Percentiles rank a stretch among this genome's conserved stretches.
phyloP scores from a whole-genome alignment of 2,329 filamentous ascomycete species.

The Aspergillus proliferans region DNA sequence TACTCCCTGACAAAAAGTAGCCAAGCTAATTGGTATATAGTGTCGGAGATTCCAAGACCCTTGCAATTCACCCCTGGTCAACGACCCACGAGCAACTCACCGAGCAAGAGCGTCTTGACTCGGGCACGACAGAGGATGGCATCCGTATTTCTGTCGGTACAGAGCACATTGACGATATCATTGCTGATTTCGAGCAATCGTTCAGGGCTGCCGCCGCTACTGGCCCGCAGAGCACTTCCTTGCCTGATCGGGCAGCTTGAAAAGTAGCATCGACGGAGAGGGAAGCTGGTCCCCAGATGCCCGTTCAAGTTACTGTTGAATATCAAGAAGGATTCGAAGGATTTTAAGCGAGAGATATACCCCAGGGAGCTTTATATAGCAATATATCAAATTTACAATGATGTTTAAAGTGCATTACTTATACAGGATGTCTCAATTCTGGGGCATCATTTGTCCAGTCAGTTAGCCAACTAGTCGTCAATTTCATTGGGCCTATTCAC shows the following conservation, averaged over 20 bases:
- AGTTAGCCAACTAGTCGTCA: too few relatives aligned
- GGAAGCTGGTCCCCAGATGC: not conserved
- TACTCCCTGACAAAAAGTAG: not conserved
- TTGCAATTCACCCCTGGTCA: slow-evolving; percentile 91
- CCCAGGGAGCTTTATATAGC: too few relatives aligned
- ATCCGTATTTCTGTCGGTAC: slow-evolving; percentile 94
- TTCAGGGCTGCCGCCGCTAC: slow-evolving; percentile 49
- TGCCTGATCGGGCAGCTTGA: not conserved
- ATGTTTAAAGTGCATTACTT: too few relatives aligned
- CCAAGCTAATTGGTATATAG: slow-evolving; percentile 22
- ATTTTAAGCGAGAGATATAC: too few relatives aligned
- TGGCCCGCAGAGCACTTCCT: not conserved
- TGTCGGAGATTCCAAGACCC: slow-evolving; percentile 89
- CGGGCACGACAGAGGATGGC: slow-evolving; percentile 79
- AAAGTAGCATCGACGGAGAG: not conserved
- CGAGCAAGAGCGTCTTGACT: slow-evolving; percentile 71
- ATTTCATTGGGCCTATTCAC: too few relatives aligned
- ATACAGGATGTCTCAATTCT: too few relatives aligned
- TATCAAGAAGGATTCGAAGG: too few relatives aligned
- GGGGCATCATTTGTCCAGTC: too few relatives aligned
- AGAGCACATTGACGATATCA: slow-evolving; percentile 96
- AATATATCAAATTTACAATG: too few relatives aligned
- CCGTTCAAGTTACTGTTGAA: not conserved
- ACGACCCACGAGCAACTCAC: slow-evolving; percentile 91
- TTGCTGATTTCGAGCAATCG: slow-evolving; percentile 88